Evolutionary conservation across 2,329 filamentous ascomycete genomes (phyloP), one percentile per base, ranked within the genome.

Genomic region (Pseudogymnoascus sp.): DNA sequence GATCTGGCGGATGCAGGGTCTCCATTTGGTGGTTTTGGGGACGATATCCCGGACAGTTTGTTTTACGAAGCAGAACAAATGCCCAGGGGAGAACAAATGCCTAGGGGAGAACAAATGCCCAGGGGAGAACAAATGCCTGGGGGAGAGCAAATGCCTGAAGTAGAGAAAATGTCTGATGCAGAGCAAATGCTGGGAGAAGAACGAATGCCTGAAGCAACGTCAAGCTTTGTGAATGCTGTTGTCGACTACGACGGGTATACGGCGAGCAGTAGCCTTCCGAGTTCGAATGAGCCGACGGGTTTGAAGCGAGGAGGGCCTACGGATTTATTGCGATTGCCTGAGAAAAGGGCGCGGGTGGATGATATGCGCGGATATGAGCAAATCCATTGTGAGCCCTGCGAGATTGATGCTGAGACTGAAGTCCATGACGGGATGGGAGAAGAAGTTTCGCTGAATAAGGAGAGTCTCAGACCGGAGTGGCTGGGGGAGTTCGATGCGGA

Each of bases 21-120:
- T 4, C 68, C 67, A 12, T 53, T 64, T 1, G 63, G 61, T 14
- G 69, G 67, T 19, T 60, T 68, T 38, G 71, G 72, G 64, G 68
- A 66, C 12, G 65, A 60, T 28, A 70, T 73, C 65, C 60, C 70
- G 40, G 70, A 68, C 6, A 46, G 71, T 19, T 22, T 68, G 72
- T 46, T 63, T 70, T 28, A 62, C 65, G 22, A 56, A 65, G 7
- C 46, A 46, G 37, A 37, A 60, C 33, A 62, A 14, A 19, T 56
- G 24, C 61, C 35, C 1, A 4, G 2, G 7, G 19, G 3, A 63
- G 66, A 59, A 19, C 63, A 40, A 8, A 71, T 8, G n/a, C 60
- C 26, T 4, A 22, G n/a, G n/a, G n/a, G n/a, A 46, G 37, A 37
- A 60, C 33, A 62, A 14, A 19, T 56, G 24, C 61, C 35, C 1